These are phyloP conservation scores for Penicillium chermesinum DNA, from an alignment of 495 filamentous ascomycete species.

Conservation along the genomic window DNA sequence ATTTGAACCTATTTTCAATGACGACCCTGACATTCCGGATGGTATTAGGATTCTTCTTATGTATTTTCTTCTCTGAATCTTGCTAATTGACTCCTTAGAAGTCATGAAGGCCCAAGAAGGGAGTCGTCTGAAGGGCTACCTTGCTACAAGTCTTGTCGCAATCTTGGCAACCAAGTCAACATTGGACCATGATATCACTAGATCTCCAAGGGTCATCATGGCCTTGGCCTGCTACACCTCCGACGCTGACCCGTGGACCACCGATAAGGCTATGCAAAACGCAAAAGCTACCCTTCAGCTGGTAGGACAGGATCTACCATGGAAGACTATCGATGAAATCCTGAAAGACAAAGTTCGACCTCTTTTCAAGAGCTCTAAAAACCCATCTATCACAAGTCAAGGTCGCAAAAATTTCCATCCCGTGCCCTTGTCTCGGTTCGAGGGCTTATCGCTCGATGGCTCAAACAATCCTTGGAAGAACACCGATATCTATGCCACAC, in stretches of 20 bases:
- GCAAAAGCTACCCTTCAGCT: conserved; percentile 30
- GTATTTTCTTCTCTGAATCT: background rate
- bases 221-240: conserved; percentile 47
- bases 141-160: conserved; percentile 32
- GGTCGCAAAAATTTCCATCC: conserved; percentile 57
- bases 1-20: conserved; percentile 28
- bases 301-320: conserved; percentile 22
- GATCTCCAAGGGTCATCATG: conserved; percentile 23
- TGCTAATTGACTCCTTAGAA: conserved; percentile 2
- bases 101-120: conserved; percentile 17
- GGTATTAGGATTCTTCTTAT: conserved; percentile 4
- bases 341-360: conserved; percentile 54
- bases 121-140: conserved; percentile 17
- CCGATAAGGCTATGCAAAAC: conserved; percentile 16
- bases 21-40: conserved; percentile 21
- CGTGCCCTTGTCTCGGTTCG: conserved; percentile 34
- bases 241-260: conserved; percentile 50
- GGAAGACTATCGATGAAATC: conserved; percentile 49
- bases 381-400: conserved; percentile 54
- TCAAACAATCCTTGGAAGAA: conserved; percentile 70
- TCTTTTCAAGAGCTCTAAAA: conserved; percentile 64
- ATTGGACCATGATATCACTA: conserved; percentile 14
- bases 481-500: conserved; percentile 52
- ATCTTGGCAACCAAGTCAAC: conserved; percentile 6
- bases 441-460: conserved; percentile 43